Evolutionary conservation across 345 rosid species (phyloP), one percentile per base, ranked within the genome.

Genomic region (Pistacia vera): DNA sequence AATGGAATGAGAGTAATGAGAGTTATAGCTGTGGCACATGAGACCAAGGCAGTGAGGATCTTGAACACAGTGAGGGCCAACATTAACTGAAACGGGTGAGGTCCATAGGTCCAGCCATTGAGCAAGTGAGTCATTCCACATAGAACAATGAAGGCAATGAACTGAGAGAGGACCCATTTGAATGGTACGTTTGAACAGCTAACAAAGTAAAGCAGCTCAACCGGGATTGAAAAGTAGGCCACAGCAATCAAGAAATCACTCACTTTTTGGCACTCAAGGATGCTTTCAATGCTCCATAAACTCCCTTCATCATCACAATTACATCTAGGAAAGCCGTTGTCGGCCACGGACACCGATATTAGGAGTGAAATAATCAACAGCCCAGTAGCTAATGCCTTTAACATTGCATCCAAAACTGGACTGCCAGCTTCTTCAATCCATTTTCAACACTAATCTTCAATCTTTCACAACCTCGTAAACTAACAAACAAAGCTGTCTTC

Each of bases 101-200:
- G 88, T 65, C 87, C 86, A 70, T 92, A 93, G 72, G 97, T 91
- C 97, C 93, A 93, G 18, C 98, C 99, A 64, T 96, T 91, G 73
- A 96, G 91, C 82, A 96, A 86, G 84, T 96, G 99, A 76, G 99
- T 93, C 95, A 96, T 77, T 22, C 99, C 99, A 76, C 99, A 93
- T 2, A 96, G 93, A 38, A 96, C 98, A 80, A 96, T 96, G 91
- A 96, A 96, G 74, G 99, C 92, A 33, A 93, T 96, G 87, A 96
- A 96, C 78, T 96, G 86, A 71, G 88, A 82, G 28, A 96, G 95
- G 48, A 96, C 99, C 98, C 99, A 96, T 85, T 93, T 96, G 88
- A 96, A 96, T 7, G 99, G 99, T 13, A 96, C 77, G 52, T 89
- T 93, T 18, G 98, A 91, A 84, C 97, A 96, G 87, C 99, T 96